Conservation (phyloP, 208 protist genomes). For the Wallacemonas collosoma region DNA sequence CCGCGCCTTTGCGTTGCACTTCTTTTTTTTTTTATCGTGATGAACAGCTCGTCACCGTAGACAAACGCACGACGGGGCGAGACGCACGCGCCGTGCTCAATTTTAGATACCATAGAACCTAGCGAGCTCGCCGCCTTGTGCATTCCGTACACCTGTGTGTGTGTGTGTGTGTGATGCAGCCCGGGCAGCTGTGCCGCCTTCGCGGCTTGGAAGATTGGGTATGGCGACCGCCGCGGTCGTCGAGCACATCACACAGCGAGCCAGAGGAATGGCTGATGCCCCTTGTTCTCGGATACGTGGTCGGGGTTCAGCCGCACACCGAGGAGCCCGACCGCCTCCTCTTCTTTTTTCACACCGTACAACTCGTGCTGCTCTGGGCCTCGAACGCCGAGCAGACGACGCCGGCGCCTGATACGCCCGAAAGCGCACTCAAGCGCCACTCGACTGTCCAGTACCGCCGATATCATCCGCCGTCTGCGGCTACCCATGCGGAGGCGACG, state of each 20-base stretch:
- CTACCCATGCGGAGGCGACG: conserved; percentile 6
- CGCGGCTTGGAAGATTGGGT: conserved; percentile 7
- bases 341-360: conserved; percentile 54
- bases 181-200: conserved; percentile 41
- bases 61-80: too few species aligned
- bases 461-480: not conserved
- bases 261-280: conserved; percentile 9
- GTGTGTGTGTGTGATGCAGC: conserved; percentile 24
- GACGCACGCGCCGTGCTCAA: too few species aligned
- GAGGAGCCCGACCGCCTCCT: conserved; percentile 44
- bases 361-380: conserved; percentile 37
- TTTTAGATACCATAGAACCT: too few species aligned
- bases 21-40: too few species aligned
- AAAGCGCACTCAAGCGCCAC: not conserved
- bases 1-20: too few species aligned
- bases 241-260: not conserved
- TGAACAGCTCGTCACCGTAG: too few species aligned
- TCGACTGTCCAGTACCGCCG: not conserved
- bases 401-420: not conserved
- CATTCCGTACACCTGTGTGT: too few species aligned
- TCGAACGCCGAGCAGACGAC: not conserved
- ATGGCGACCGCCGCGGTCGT: conserved; percentile 16
- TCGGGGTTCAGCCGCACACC: conserved; percentile 45
- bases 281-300: conserved; percentile 31
- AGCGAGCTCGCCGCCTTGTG: too few species aligned